Evolutionary conservation across 805 yeast species (phyloP).

Genomic region (Metschnikowia cerradonensis): DNA sequence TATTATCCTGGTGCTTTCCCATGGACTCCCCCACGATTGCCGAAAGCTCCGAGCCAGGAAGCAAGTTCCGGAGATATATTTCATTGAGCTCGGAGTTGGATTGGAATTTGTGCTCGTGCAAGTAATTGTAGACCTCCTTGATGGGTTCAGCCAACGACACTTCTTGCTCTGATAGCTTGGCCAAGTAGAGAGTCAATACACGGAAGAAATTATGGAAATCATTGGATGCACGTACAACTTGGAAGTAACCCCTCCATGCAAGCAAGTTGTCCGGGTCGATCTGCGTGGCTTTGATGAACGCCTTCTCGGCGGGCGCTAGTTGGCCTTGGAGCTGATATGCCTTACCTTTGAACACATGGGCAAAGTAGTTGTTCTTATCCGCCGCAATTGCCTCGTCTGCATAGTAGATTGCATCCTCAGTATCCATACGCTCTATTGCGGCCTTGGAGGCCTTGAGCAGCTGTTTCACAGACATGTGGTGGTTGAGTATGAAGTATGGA

Average conservation of each 20-base stretch:
- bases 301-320: constrained; percentile 33
- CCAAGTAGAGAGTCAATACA: constrained; percentile 43
- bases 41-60: constrained; percentile 56
- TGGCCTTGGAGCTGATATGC: constrained; percentile 48
- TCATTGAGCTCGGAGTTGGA: constrained; percentile 35
- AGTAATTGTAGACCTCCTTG: constrained; percentile 44
- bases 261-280: constrained; percentile 48
- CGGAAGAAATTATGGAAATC: constrained; percentile 45
- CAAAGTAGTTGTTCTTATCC: constrained; percentile 60
- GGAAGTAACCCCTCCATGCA: constrained; percentile 81
- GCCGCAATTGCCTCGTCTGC: constrained; percentile 51
- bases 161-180: constrained; percentile 39
- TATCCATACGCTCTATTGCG: constrained; percentile 54
- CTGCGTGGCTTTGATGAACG: constrained; percentile 48
- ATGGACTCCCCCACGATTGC: constrained; percentile 45
- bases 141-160: constrained; percentile 46
- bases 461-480: constrained; percentile 23
- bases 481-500: neutral
- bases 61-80: constrained; percentile 44
- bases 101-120: constrained; percentile 33
- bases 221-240: constrained; percentile 35
- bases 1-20: constrained; percentile 44
- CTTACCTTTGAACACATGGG: constrained; percentile 69
- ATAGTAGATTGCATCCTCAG: constrained; percentile 56
- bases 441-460: constrained; percentile 37